Evolutionary conservation across 73 alveolate species (phyloP).

Genomic region (Paramecium bursaria): DNA sequence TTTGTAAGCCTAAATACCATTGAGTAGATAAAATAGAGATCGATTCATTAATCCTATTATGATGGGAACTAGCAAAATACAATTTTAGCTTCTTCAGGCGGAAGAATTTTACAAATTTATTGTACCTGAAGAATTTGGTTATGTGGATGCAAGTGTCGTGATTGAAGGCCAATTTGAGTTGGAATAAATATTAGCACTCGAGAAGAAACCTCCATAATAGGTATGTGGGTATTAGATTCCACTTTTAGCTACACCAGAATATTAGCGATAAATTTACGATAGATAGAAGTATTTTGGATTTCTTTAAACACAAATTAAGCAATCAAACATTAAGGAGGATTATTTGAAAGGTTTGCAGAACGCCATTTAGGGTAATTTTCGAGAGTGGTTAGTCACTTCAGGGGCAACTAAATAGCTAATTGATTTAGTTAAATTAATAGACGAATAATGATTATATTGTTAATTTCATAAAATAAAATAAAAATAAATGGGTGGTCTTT

Average conservation of each 20-base stretch:
- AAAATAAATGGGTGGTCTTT: conserved; percentile 78
- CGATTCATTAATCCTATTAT: conserved; percentile 67
- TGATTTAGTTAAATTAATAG: conserved; percentile 73
- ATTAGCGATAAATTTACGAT: conserved; percentile 51
- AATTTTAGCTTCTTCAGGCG: conserved; percentile 52
- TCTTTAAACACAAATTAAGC: conserved; percentile 27
- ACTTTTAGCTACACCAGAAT: conserved; percentile 69
- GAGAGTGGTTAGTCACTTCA: conserved; percentile 75
- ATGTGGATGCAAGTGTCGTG: conserved; percentile 16
- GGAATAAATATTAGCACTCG: conserved; percentile 31
- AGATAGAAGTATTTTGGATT: conserved; percentile 49
- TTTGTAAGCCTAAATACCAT: conserved; percentile 58
- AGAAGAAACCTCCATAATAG: conserved; percentile 62
- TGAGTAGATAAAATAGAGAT: conserved; percentile 58
- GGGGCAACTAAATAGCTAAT: conserved; percentile 66
- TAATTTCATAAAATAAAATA: not conserved
- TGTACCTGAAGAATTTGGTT: conserved; percentile 65
- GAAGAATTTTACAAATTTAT: conserved; percentile 62
- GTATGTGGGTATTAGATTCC: conserved; percentile 77
- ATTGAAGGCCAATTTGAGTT: conserved; percentile 32
- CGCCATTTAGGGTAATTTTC: conserved; percentile 71
- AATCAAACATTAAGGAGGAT: conserved; percentile 56
- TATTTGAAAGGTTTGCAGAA: conserved; percentile 18
- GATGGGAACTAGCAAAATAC: conserved; percentile 54
- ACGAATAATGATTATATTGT: too few relatives aligned